Conservation (phyloP, 179 eudicot species). For the Silene noctiflora region DNA sequence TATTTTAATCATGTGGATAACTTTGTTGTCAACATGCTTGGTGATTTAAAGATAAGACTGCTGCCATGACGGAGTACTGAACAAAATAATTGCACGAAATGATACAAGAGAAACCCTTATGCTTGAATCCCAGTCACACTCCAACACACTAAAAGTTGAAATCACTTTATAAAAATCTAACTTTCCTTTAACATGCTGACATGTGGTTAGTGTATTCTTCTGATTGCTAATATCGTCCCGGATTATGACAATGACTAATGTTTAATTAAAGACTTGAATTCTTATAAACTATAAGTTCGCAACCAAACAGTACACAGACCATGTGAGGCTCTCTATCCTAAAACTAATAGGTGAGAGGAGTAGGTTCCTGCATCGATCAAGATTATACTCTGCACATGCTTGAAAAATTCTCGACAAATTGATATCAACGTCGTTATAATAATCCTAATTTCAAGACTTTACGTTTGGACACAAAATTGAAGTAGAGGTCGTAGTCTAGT, state of each 20-base stretch:
- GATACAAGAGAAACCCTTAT: background rate
- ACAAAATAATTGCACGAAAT: background rate
- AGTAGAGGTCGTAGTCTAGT: background rate
- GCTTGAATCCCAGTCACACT: conserved; percentile 9
- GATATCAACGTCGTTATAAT: background rate
- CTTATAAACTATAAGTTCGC: too few relatives aligned
- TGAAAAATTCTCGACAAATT: background rate
- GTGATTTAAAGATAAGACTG: conserved; percentile 3
- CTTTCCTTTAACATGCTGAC: conserved; percentile 1
- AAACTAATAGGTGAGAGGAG: background rate
- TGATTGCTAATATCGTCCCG: background rate
- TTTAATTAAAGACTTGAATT: background rate
- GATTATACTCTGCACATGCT: background rate
- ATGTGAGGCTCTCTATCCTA: background rate
- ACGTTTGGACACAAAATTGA: background rate
- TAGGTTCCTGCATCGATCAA: background rate
- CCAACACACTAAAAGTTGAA: conserved; percentile 6
- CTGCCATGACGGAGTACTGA: background rate
- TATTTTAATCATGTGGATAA: background rate
- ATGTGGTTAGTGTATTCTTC: background rate
- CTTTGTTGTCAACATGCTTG: conserved; percentile 1
- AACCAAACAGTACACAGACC: too few relatives aligned
- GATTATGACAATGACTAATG: background rate
- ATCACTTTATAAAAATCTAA: background rate
- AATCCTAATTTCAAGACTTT: background rate